phyloP scores from a whole-genome alignment of 495 filamentous ascomycete species.

The Aspergillus ostianus region DNA sequence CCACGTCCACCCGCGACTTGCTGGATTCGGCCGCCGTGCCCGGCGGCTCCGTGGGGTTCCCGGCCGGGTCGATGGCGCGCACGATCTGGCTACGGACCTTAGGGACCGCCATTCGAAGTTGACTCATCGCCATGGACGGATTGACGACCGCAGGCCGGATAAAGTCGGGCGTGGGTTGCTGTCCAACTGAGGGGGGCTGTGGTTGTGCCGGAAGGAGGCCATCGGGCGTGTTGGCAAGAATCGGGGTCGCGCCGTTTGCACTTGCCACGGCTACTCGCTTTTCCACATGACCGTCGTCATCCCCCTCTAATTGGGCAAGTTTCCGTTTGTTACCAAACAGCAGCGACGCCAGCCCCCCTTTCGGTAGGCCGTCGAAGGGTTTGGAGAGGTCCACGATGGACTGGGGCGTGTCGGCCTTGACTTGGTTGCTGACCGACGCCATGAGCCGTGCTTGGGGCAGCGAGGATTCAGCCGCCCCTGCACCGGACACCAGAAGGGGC shows the following conservation, averaged over 20 bases:
- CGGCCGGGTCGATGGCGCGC: conserved; percentile 44
- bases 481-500: conserved; percentile 83
- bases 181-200: conserved; percentile 51
- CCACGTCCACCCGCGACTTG: conserved; percentile 58
- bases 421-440: conserved; percentile 60
- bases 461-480: conserved; percentile 77
- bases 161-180: conserved; percentile 77
- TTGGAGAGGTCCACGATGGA: conserved; percentile 88
- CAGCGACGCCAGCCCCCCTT: conserved; percentile 80
- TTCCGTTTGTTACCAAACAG: conserved; percentile 93
- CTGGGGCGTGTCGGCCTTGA: conserved; percentile 70
- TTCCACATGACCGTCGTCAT: conserved; percentile 63
- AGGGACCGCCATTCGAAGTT: conserved; percentile 85
- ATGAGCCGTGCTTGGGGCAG: conserved; percentile 83
- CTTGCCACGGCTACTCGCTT: conserved; percentile 58
- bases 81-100: conserved; percentile 80
- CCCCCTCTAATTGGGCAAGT: conserved; percentile 61
- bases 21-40: conserved; percentile 53
- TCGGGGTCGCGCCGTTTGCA: conserved; percentile 65
- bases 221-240: conserved; percentile 72
- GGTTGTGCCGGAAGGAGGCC: conserved; percentile 68
- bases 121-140: conserved; percentile 75
- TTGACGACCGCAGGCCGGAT: conserved; percentile 84
- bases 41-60: conserved; percentile 47
- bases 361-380: conserved; percentile 89